phyloP scores from a whole-genome alignment of 1,284 basidiomycete genomes.

The Lignosus rhinocerotis region DNA sequence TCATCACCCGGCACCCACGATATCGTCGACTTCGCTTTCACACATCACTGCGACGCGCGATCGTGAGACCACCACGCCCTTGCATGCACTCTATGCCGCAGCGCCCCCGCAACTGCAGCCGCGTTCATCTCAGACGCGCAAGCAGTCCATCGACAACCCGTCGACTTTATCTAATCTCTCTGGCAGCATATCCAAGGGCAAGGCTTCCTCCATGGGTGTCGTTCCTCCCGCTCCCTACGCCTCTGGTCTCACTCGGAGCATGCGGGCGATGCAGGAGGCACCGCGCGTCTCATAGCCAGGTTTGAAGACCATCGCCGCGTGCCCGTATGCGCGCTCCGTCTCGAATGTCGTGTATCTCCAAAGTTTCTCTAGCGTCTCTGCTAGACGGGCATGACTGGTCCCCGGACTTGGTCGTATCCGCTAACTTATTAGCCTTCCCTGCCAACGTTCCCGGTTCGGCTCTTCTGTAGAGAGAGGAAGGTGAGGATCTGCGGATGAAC shows the following conservation, averaged over 20 bases:
- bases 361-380: slow-evolving; percentile 6
- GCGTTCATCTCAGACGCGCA: slow-evolving; percentile 12
- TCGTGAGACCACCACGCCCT: slow-evolving; percentile 9
- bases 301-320: background rate
- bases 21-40: slow-evolving; percentile 9
- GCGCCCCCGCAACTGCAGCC: slow-evolving; percentile 12
- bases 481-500: slow-evolving; percentile 2
- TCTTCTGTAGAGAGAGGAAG: background rate
- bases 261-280: slow-evolving; percentile 24
- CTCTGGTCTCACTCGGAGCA: slow-evolving; percentile 22
- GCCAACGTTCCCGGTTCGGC: background rate
- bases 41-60: slow-evolving; percentile 16
- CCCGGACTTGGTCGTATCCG: slow-evolving; percentile 1
- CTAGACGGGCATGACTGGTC: slow-evolving; percentile 9
- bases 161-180: slow-evolving; percentile 4
- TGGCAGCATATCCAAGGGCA: slow-evolving; percentile 19
- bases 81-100: slow-evolving; percentile 13
- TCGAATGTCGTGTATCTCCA: background rate
- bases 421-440: slow-evolving; percentile 6
- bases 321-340: background rate
- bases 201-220: slow-evolving; percentile 11
- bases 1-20: slow-evolving; percentile 13
- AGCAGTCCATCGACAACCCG: slow-evolving; percentile 14
- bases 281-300: slow-evolving; percentile 20
- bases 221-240: slow-evolving; percentile 9